Percentiles rank a stretch among this genome's conserved stretches.
Conservation (phyloP, 495 filamentous ascomycete genomes). For the Lichenothelia convexa region DNA sequence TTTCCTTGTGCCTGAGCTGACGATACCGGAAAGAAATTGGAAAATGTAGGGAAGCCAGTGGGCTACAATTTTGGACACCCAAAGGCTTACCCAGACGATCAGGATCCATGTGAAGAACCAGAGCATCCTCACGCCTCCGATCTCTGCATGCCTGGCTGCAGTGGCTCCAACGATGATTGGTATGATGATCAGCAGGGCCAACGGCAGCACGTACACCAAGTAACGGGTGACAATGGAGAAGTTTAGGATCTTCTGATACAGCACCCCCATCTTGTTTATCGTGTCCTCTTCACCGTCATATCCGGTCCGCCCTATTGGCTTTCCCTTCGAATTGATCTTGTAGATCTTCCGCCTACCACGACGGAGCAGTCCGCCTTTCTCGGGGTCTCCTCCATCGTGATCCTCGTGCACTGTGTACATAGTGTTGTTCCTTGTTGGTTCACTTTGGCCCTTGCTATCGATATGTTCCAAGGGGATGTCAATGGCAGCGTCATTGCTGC, state of each 20-base stretch:
- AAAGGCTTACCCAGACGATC: conserved; percentile 66
- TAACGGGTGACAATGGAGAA: conserved; percentile 80
- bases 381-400: conserved; percentile 13
- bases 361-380: conserved; percentile 37
- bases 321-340: conserved; percentile 25
- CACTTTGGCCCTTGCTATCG: conserved; percentile 21
- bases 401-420: too few species aligned
- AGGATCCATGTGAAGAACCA: conserved; percentile 87
- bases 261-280: conserved; percentile 64
- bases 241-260: conserved; percentile 71
- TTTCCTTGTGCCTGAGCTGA: conserved; percentile 80
- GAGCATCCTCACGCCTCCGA: conserved; percentile 49
- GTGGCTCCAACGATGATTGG: conserved; percentile 65
- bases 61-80: conserved; percentile 70
- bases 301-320: conserved; percentile 26
- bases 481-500: conserved; percentile 37
- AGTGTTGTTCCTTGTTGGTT: conserved; percentile 2
- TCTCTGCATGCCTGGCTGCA: conserved; percentile 29
- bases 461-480: conserved; percentile 36
- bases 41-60: conserved; percentile 65
- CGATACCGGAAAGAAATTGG: conserved; percentile 72
- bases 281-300: conserved; percentile 40
- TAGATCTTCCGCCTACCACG: conserved; percentile 36
- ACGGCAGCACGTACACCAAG: conserved; percentile 67
- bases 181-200: conserved; percentile 55